Percentiles rank a stretch among this genome's conserved stretches.
Evolutionary conservation across 768 basidiomycete species (phyloP).

Genomic region (Amanita pseudoporphyria): DNA sequence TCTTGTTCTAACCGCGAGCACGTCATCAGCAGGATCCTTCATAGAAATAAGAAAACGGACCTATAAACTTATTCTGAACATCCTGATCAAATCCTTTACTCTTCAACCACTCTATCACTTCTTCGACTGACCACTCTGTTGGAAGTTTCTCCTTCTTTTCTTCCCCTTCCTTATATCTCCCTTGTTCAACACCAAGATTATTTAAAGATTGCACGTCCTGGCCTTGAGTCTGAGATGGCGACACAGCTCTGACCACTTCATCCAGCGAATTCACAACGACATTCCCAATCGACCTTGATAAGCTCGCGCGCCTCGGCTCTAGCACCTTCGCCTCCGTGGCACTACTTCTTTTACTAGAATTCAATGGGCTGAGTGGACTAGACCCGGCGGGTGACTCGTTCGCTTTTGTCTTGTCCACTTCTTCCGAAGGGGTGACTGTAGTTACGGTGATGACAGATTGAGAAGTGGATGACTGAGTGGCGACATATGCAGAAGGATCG

Average conservation of each 20-base stretch:
- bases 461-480: neutral
- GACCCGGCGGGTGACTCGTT: neutral
- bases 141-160: conserved; percentile 30
- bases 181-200: neutral
- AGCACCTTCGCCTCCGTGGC: neutral
- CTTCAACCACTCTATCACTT: conserved; percentile 86
- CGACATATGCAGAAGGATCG: neutral
- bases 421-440: neutral
- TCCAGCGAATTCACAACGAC: neutral
- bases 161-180: neutral
- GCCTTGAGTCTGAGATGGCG: neutral
- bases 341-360: neutral
- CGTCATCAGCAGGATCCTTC: neutral
- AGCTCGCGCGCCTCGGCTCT: conserved; percentile 2
- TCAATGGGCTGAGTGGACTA: neutral
- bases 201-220: neutral
- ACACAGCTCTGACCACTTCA: conserved; percentile 1
- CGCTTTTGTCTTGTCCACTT: neutral
- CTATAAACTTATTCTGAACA: conserved; percentile 79
- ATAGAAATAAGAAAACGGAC: conserved; percentile 31
- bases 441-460: neutral
- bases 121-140: conserved; percentile 76
- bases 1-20: conserved; percentile 70
- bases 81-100: conserved; percentile 76
- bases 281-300: conserved; percentile 1